Base-by-base conservation (phyloP, 169 alveolate species). In the Plasmodium sp. region DNA sequence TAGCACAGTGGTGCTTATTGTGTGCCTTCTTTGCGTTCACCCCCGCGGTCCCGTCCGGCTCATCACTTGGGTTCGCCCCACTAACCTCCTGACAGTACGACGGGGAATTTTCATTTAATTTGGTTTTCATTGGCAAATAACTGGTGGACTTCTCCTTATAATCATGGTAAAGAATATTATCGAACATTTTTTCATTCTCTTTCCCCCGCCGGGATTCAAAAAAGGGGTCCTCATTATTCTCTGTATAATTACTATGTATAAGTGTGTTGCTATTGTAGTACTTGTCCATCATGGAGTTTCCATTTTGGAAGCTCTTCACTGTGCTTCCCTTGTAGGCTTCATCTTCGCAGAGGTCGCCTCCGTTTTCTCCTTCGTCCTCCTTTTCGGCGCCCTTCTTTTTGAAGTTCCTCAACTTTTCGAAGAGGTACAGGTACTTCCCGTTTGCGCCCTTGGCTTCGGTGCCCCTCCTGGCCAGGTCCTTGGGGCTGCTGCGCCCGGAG, bases 141-240 rank as follows among this genome's bases (percentile, higher is more conserved):
- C 18, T 54, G 9, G 67, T 45, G n/a, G 22, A 75, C 12, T 34
- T 85, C 22, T 85, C 82, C 7, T 75, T 85, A 16, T 51, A 51
- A 74, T 85, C 93, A 75, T 75, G 77, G 31, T 85, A 85, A 34
- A 54, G 22, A 83, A 51, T 77, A 75, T 54, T 85, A 14, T 74
- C 41, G 67, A 56, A 54, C 62, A 51, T 54, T 33, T 58, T 34
- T 10, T 86, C 85, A 54, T 56, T 58, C 67, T 86, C 85, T 27
- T 54, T 7, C 2, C 86, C 77, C 36, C n/a, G 34, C 9, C 86
- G 41, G 22, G 84, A 54, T 51, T 14, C 22, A 34, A 56, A 48
- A 86, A 77, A 77, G 27, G 77, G 48, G 45, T 86, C 22, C 27
- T 51, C 85, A 75, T 75, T 75, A 45, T 51, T 75, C 31, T 79